Evolutionary conservation across 352 stramenopile species (phyloP).

Genomic region (Pythium coloratum): DNA sequence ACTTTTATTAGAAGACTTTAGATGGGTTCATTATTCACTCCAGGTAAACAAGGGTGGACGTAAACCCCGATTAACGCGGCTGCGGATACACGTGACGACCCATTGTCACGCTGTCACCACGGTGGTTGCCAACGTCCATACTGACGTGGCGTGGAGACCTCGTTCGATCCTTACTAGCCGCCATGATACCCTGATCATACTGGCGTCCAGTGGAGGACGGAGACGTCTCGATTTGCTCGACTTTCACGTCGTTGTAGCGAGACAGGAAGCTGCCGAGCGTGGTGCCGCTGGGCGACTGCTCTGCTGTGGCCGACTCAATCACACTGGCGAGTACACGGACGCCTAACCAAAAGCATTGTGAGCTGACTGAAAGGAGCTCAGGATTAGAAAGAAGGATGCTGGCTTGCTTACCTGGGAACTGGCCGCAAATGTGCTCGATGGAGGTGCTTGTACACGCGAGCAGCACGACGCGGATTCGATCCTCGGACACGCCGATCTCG

Average conservation of each 20-base stretch:
- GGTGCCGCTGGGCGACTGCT: slow-evolving; percentile 12
- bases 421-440: slow-evolving; percentile 31
- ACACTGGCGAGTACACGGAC: slow-evolving; percentile 32
- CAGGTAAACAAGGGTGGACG: not conserved
- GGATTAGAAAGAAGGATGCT: too few relatives aligned
- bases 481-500: slow-evolving; percentile 30
- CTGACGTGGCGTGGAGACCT: not conserved
- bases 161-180: not conserved
- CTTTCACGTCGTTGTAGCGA: slow-evolving; percentile 37
- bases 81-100: not conserved
- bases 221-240: slow-evolving; percentile 3
- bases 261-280: slow-evolving; percentile 49
- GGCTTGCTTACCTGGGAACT: slow-evolving; percentile 40
- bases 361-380: too few relatives aligned
- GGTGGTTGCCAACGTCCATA: too few relatives aligned
- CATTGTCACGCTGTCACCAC: too few relatives aligned
- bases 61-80: not conserved
- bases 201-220: not conserved
- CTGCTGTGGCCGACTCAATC: slow-evolving; percentile 14
- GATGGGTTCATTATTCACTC: not conserved
- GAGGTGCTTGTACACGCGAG: slow-evolving; percentile 34
- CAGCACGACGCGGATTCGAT: slow-evolving; percentile 43
- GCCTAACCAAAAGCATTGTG: not conserved
- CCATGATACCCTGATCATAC: not conserved
- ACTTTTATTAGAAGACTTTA: not conserved